Conservation (phyloP, 2,329 filamentous ascomycete species). For the Trichoderma afroharzianum region DNA sequence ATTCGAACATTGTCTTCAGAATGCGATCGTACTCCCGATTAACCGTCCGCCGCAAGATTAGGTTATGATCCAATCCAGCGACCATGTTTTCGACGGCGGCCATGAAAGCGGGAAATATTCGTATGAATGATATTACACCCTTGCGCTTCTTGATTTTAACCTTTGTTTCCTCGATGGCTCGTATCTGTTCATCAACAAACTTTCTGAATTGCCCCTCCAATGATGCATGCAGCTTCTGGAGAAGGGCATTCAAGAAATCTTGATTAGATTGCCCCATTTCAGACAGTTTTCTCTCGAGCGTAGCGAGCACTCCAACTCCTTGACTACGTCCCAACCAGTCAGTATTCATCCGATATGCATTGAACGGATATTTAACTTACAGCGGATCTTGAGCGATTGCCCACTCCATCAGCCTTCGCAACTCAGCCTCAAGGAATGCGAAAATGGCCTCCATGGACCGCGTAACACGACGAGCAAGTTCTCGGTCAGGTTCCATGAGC, state of each 20-base stretch:
- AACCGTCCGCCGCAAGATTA: constrained; percentile 69
- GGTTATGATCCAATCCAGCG: constrained; percentile 50
- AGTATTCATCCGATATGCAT: constrained; percentile 7
- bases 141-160: constrained; percentile 99
- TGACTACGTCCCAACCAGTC: constrained; percentile 51
- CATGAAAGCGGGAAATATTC: constrained; percentile 86
- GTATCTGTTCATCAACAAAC: constrained; percentile 92
- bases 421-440: constrained; percentile 71
- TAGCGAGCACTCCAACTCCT: constrained; percentile 80
- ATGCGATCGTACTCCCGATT: constrained; percentile 86
- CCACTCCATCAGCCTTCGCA: constrained; percentile 81
- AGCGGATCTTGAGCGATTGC: constrained; percentile 74
- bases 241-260: constrained; percentile 76
- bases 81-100: constrained; percentile 81
- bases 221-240: constrained; percentile 75
- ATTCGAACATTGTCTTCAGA: constrained; percentile 95
- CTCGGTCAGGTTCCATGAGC: constrained; percentile 83
- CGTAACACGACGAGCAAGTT: constrained; percentile 79
- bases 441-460: constrained; percentile 88
- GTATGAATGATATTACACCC: constrained; percentile 92
- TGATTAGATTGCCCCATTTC: constrained; percentile 88
- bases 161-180: constrained; percentile 95
- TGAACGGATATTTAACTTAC: constrained; percentile 48
- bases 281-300: constrained; percentile 72
- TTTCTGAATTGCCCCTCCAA: constrained; percentile 75